These are phyloP conservation scores for Ophiostoma angusticollis DNA, from an alignment of 2,329 filamentous ascomycete species.

Conservation along the genomic window DNA sequence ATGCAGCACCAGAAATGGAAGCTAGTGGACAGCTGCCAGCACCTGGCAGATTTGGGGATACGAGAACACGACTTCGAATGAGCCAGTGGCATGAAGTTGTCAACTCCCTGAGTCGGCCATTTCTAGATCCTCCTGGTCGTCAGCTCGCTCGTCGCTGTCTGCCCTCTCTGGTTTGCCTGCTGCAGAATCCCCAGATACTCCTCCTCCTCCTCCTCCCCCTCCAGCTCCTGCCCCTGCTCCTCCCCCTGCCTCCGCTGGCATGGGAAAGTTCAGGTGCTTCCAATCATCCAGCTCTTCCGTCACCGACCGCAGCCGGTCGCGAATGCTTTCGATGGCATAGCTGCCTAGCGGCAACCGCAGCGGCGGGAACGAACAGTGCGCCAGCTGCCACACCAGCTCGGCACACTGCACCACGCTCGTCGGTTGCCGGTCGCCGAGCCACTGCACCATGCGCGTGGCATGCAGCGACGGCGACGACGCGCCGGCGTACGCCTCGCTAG, in stretches of 20 bases:
- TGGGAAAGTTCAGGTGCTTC: constrained; percentile 68
- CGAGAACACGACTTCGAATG: too few species aligned
- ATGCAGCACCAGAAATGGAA: too few species aligned
- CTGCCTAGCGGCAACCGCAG: constrained; percentile 75
- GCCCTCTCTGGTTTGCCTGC: background rate
- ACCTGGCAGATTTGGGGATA: too few species aligned
- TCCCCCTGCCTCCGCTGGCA: constrained; percentile 26
- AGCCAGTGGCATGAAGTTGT: too few species aligned
- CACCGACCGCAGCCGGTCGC: constrained; percentile 76
- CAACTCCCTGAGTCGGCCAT: constrained; percentile 3
- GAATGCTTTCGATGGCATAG: constrained; percentile 91
- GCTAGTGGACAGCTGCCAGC: too few species aligned
- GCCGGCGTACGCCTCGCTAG: constrained; percentile 68
- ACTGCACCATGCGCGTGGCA: constrained; percentile 82
- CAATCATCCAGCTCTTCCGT: constrained; percentile 93
- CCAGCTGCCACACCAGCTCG: constrained; percentile 87
- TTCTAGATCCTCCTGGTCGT: constrained; percentile 6
- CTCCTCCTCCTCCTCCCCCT: constrained; percentile 6
- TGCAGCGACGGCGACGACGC: constrained; percentile 75
- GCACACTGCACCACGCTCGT: constrained; percentile 87
- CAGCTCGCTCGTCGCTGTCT: background rate
- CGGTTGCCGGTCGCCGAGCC: constrained; percentile 84
- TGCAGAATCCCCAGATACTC: too few species aligned
- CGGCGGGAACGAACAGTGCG: constrained; percentile 88
- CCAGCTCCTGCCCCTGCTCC: constrained; percentile 15